These are phyloP conservation scores for Phytophthora meadii DNA, from an alignment of 352 stramenopile genomes.

Conservation along the genomic window DNA sequence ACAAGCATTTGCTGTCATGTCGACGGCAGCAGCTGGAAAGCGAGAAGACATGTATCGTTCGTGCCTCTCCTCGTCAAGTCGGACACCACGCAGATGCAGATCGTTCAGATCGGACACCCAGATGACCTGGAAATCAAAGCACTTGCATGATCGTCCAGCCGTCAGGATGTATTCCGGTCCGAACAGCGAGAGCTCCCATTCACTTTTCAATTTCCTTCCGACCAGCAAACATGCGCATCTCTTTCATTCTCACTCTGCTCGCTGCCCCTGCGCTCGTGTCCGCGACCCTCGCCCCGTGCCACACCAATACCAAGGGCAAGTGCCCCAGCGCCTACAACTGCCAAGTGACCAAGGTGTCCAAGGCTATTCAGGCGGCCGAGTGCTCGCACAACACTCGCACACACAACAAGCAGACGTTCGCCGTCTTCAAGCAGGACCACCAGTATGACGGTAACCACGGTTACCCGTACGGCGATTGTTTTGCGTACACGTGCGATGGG, in stretches of 20 bases:
- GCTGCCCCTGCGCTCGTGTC: constrained; percentile 31
- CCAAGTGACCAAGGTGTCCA: constrained; percentile 21
- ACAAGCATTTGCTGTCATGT: too few species aligned
- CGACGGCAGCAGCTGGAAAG: constrained; percentile 8
- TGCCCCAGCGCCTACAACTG: constrained; percentile 35
- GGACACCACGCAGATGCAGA: constrained; percentile 9
- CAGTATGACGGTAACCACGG: constrained; percentile 44
- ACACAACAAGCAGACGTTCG: constrained; percentile 37
- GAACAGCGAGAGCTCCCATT: not conserved
- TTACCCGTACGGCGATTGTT: constrained; percentile 39
- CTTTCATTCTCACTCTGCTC: constrained; percentile 24
- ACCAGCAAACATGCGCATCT: constrained; percentile 31
- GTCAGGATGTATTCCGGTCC: constrained; percentile 5
- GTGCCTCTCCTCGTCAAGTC: constrained; percentile 22
- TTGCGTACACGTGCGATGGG: constrained; percentile 36
- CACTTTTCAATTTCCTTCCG: constrained; percentile 22
- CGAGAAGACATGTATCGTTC: constrained; percentile 8
- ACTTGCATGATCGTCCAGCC: constrained; percentile 1
- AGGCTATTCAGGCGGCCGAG: constrained; percentile 45
- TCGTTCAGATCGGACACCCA: not conserved
- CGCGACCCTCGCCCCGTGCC: constrained; percentile 33
- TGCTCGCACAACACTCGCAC: constrained; percentile 50
- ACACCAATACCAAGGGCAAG: constrained; percentile 30
- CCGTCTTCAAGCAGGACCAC: constrained; percentile 39
- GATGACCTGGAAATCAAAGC: constrained; percentile 3